Base-by-base conservation (phyloP, 768 basidiomycete genomes). In the Glaciozyma antarctica region DNA sequence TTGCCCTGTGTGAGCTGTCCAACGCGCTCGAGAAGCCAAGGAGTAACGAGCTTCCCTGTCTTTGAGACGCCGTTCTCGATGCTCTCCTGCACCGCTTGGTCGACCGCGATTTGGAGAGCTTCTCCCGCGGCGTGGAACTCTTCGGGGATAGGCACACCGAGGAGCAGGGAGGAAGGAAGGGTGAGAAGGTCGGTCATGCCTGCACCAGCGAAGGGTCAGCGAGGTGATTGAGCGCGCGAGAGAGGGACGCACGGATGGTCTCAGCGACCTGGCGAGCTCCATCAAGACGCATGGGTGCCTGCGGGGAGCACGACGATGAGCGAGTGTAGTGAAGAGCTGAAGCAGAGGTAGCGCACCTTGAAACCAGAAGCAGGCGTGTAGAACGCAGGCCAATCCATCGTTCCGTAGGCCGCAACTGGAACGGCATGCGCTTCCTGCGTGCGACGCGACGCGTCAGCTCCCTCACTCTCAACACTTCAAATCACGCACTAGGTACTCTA, bases 401-500 rank as follows among this genome's bases (percentile, higher is more conserved):
- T 84, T 53, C 82, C 84, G 71, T 88, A 93, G 0, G 89, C 83
- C 6, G 93, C 76, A 2, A 95, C 92, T 3, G 90, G 90, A 17
- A 97, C 90, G 3, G 94, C 94, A 45, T 93, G 83, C 0, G 93
- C 93, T 83, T 98, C 94, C 91, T 94, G 68, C 32, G n/a, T 4
- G 1, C 26, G 41, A 57, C 13, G 28, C 53, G n/a, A 43, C 12
- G 3, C 38, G 28, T 57, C 55, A 57, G 55, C 55, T 17, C 32
- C 30, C 28, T 21, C 21, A 17, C 34, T 26, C 21, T 22, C 13
- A 22, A 41, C 55, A n/a, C 9, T 7, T 8, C 22, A 32, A 43
- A 15, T 32, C 6, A 65, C 76, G 55, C n/a, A 76, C 75, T 34
- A 81, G 75, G 38, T 78, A 78, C 72, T 81, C 80, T 24, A 81